Evolutionary conservation across 768 basidiomycete genomes (phyloP).

Genomic region (Omphalotus guepiniiformis): DNA sequence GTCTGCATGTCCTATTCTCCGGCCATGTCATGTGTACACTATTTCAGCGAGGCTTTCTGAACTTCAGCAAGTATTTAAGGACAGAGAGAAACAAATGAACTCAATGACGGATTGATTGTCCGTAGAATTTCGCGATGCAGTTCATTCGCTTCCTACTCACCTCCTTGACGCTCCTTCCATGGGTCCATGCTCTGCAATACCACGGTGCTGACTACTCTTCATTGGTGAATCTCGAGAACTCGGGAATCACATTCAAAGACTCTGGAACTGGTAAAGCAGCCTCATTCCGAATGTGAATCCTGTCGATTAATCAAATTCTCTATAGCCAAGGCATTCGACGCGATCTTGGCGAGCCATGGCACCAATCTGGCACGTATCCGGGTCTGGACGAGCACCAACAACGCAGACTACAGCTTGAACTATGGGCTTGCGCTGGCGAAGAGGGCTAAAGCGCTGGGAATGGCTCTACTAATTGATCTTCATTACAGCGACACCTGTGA

Average conservation of each 20-base stretch:
- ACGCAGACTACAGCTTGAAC: constrained; percentile 42
- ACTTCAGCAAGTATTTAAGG: too few species aligned
- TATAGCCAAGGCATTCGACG: constrained; percentile 37
- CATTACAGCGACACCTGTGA: constrained; percentile 64
- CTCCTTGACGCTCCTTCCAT: constrained; percentile 19
- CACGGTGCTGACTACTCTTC: constrained; percentile 57
- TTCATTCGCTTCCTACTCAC: constrained; percentile 14
- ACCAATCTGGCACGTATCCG: constrained; percentile 56
- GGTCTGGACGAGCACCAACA: constrained; percentile 58
- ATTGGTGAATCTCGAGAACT: constrained; percentile 46
- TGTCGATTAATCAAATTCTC: constrained; percentile 9
- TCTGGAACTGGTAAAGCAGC: constrained; percentile 17
- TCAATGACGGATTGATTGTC: too few species aligned
- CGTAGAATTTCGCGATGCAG: too few species aligned
- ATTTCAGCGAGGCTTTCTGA: too few species aligned
- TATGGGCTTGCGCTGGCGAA: constrained; percentile 53
- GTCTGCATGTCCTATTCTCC: too few species aligned
- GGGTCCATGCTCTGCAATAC: constrained; percentile 37
- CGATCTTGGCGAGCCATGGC: constrained; percentile 49
- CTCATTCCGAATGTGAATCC: background rate
- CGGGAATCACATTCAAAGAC: constrained; percentile 43
- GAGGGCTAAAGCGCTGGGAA: constrained; percentile 50
- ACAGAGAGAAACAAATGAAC: too few species aligned
- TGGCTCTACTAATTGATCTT: constrained; percentile 52
- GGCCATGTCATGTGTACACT: too few species aligned